Percentiles rank a stretch among this genome's conserved stretches.
Conservation (phyloP, 352 stramenopile genomes). For the Globisporangium barbulae region DNA sequence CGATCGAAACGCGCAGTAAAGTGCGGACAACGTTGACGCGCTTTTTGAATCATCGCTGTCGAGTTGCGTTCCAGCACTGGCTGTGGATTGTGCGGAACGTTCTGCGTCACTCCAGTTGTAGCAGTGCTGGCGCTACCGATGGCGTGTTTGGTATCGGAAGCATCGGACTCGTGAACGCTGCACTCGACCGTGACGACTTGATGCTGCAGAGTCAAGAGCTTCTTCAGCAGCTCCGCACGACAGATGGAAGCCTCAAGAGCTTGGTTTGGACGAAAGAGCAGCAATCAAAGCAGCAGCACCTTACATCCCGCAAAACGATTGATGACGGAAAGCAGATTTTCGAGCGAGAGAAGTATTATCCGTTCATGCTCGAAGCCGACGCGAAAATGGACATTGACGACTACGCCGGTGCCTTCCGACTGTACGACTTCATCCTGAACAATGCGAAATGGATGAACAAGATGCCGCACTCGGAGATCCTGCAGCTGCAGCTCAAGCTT, state of each 20-base stretch:
- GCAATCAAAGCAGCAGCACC: slow-evolving; percentile 12
- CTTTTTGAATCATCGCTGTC: slow-evolving; percentile 26
- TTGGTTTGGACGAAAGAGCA: slow-evolving; percentile 48
- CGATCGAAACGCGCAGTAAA: slow-evolving; percentile 34
- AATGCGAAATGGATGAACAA: slow-evolving; percentile 38
- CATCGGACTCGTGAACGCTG: slow-evolving; percentile 40
- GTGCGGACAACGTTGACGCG: slow-evolving; percentile 29
- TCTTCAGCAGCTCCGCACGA: slow-evolving; percentile 38
- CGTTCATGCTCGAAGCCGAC: slow-evolving; percentile 51
- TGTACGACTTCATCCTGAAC: slow-evolving; percentile 41
- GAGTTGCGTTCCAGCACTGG: slow-evolving; percentile 28
- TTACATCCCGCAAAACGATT: neutral
- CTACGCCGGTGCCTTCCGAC: slow-evolving; percentile 32
- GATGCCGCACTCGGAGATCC: slow-evolving; percentile 28
- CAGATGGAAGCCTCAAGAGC: slow-evolving; percentile 30
- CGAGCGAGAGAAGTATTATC: slow-evolving; percentile 38
- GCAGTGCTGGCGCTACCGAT: neutral
- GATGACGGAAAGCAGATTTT: slow-evolving; percentile 5
- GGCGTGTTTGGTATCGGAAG: slow-evolving; percentile 36
- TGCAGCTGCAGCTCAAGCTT: slow-evolving; percentile 37
- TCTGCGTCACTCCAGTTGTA: neutral
- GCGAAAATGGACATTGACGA: slow-evolving; percentile 55
- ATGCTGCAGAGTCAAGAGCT: slow-evolving; percentile 42
- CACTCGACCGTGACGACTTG: slow-evolving; percentile 46
- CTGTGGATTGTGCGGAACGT: slow-evolving; percentile 13